Conservation (phyloP, 2,329 filamentous ascomycete species). For the Simplicillium sp. region DNA sequence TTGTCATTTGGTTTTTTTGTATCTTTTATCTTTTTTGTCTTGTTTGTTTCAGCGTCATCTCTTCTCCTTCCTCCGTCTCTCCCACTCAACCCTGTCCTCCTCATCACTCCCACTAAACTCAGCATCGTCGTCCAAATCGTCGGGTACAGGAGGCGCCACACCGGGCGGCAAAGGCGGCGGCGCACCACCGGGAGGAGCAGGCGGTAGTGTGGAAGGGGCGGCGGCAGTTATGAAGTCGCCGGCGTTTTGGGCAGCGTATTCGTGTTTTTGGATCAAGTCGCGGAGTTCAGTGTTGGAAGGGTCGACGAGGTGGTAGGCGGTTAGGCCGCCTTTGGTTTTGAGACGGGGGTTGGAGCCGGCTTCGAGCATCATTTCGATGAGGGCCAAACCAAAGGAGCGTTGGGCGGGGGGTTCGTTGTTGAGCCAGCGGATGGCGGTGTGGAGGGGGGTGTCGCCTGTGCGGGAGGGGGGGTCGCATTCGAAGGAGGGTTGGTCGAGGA, state of each 20-base stretch:
- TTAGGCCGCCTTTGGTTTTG: slow-evolving; percentile 65
- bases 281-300: slow-evolving; percentile 55
- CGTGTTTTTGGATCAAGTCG: slow-evolving; percentile 58
- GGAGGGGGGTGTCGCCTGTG: slow-evolving; percentile 69
- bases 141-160: slow-evolving; percentile 10
- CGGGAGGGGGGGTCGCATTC: slow-evolving; percentile 74
- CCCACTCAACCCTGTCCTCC: slow-evolving; percentile 53
- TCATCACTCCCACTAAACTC: slow-evolving; percentile 58
- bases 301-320: slow-evolving; percentile 63
- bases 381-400: slow-evolving; percentile 52
- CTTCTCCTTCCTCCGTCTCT: slow-evolving; percentile 34
- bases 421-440: slow-evolving; percentile 68
- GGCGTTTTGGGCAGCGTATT: slow-evolving; percentile 52
- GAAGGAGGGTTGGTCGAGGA: slow-evolving; percentile 75
- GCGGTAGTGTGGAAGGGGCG: slow-evolving; percentile 15
- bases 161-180: slow-evolving; percentile 9
- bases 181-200: slow-evolving; percentile 7
- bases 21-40: too few relatives aligned
- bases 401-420: slow-evolving; percentile 57
- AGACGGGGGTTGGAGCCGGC: slow-evolving; percentile 53
- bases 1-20: too few relatives aligned
- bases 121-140: slow-evolving; percentile 41
- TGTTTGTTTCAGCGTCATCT: not conserved
- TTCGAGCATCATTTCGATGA: slow-evolving; percentile 75
- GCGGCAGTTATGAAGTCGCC: slow-evolving; percentile 41